A percentile compares a stretch with the other conserved stretches of the same genome.
phyloP scores from a whole-genome alignment of 2,329 filamentous ascomycete genomes.

The Arthrobotrys musiformis region DNA sequence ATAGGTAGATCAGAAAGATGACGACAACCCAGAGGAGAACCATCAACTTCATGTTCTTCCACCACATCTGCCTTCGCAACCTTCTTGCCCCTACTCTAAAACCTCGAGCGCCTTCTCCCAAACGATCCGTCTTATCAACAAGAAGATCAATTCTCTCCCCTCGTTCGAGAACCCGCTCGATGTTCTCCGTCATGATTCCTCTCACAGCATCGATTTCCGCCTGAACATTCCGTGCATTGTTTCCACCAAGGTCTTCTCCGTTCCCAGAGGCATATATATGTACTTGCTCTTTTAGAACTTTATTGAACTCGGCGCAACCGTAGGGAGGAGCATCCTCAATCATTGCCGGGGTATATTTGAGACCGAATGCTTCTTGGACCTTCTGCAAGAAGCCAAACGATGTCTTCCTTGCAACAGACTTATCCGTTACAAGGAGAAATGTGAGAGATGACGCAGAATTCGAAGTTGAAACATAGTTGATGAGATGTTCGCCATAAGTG shows the following conservation, averaged over 20 bases:
- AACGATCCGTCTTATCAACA: conserved; percentile 93
- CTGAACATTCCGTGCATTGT: conserved; percentile 81
- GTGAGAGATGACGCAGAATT: conserved; percentile 75
- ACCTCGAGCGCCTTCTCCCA: conserved; percentile 88
- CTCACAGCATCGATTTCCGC: conserved; percentile 91
- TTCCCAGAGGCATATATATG: conserved; percentile 58
- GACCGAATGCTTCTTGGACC: conserved; percentile 86
- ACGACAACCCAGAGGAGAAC: conserved; percentile 76
- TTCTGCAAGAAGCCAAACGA: conserved; percentile 93
- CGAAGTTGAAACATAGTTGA: conserved; percentile 91
- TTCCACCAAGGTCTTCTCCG: conserved; percentile 77
- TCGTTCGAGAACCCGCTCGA: conserved; percentile 86
- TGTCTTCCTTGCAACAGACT: conserved; percentile 82
- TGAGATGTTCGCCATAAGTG: conserved; percentile 88
- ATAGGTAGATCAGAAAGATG: conserved; percentile 76
- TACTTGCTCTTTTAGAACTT: conserved; percentile 59
- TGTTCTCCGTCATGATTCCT: conserved; percentile 95
- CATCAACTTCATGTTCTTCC: conserved; percentile 73
- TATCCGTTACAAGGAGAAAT: conserved; percentile 88
- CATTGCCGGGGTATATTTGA: conserved; percentile 72
- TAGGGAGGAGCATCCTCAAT: conserved; percentile 83
- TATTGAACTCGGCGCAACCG: conserved; percentile 88
- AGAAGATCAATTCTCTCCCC: conserved; percentile 93
- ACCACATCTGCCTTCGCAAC: conserved; percentile 92
- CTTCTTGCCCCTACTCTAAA: conserved; percentile 88